Percentiles rank a stretch among this genome's conserved stretches.
Evolutionary conservation across 768 basidiomycete genomes (phyloP).

Genomic region (Lanmaoa pseudosensibilis): DNA sequence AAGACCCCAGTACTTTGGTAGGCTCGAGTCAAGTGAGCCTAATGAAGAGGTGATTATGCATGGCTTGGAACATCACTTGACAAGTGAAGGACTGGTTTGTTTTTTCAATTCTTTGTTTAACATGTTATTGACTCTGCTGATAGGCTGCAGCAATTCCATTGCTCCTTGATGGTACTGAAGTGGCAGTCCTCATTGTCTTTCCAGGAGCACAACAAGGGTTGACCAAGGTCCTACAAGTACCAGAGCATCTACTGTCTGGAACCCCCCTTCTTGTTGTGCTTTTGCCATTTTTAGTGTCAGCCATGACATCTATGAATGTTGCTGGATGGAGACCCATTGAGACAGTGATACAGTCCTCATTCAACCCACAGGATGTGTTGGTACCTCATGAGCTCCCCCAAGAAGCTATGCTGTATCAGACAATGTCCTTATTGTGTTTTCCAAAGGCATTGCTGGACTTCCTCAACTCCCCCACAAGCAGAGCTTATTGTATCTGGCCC

Average conservation of each 20-base stretch:
- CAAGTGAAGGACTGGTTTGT: constrained; percentile 47
- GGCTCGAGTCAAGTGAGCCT: constrained; percentile 41
- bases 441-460: constrained; percentile 49
- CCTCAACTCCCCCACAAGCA: constrained; percentile 36
- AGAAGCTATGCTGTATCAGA: constrained; percentile 24
- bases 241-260: constrained; percentile 25
- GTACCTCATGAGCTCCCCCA: constrained; percentile 1
- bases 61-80: constrained; percentile 48
- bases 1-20: constrained; percentile 52
- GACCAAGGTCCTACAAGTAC: constrained; percentile 43
- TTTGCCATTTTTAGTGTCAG: constrained; percentile 26
- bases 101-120: not conserved
- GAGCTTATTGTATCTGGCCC: constrained; percentile 53
- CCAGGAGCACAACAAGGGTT: constrained; percentile 38
- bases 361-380: not conserved
- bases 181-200: constrained; percentile 60
- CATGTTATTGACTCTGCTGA: constrained; percentile 1
- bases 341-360: constrained; percentile 6
- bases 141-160: constrained; percentile 54
- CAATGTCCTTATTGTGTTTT: constrained; percentile 42
- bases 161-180: constrained; percentile 44
- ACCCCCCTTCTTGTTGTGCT: constrained; percentile 26
- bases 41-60: constrained; percentile 42
- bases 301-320: constrained; percentile 5
- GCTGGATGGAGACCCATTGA: constrained; percentile 18